These are phyloP conservation scores for Syncephalastrum contaminatum DNA, from an alignment of 371 early-diverging fungal genomes.

Conservation along the genomic window DNA sequence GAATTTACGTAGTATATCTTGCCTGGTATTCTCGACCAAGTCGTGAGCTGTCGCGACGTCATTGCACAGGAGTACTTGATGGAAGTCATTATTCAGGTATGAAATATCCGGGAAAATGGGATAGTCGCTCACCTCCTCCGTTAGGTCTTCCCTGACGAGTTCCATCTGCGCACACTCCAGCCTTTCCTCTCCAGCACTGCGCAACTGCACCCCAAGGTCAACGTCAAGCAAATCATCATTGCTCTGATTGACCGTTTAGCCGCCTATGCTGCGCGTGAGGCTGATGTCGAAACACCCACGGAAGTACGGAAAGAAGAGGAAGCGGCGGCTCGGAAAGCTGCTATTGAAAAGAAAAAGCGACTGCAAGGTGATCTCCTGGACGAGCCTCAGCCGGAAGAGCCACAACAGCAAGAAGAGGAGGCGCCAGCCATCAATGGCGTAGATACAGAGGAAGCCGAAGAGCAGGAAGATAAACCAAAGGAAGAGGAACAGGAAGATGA, in stretches of 20 bases:
- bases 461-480: constrained; percentile 7
- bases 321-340: constrained; percentile 25
- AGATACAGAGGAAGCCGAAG: constrained; percentile 17
- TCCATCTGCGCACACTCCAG: constrained; percentile 89
- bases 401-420: constrained; percentile 22
- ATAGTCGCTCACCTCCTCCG: constrained; percentile 4
- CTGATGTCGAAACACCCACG: constrained; percentile 17
- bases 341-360: constrained; percentile 26
- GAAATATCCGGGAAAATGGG: neutral
- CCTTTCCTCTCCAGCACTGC: constrained; percentile 88
- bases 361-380: constrained; percentile 19
- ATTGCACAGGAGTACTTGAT: constrained; percentile 98
- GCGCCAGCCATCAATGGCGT: neutral
- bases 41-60: constrained; percentile 92
- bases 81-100: constrained; percentile 96
- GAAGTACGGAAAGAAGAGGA: constrained; percentile 25
- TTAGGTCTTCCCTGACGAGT: constrained; percentile 92
- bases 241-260: constrained; percentile 87
- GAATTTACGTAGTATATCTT: constrained; percentile 61
- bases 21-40: constrained; percentile 91
- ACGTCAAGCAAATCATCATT: constrained; percentile 93
- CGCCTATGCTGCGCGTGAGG: constrained; percentile 33
- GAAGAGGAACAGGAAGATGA: constrained; percentile 7
- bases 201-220: constrained; percentile 86
- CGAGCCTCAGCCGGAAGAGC: constrained; percentile 28